phyloP scores from a whole-genome alignment of 768 basidiomycete genomes.

The Phaeolepiota aurea region DNA sequence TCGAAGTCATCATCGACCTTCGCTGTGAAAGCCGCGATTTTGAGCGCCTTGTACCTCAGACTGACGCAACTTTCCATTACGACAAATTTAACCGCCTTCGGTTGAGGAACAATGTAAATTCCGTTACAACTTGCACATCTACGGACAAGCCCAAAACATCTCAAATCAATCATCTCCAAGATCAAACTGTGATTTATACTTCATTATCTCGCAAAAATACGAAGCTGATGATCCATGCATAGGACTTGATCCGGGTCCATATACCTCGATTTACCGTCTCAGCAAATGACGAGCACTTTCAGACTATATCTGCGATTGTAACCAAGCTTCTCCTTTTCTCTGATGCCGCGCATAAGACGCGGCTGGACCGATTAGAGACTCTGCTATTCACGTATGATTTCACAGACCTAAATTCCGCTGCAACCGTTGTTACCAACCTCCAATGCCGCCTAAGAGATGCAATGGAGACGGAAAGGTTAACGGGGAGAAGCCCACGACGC shows the following conservation, averaged over 20 bases:
- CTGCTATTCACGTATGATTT: conserved; percentile 87
- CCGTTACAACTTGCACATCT: conserved; percentile 29
- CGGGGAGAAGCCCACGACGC: conserved; percentile 28
- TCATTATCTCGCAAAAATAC: not conserved
- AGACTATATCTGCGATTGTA: conserved; percentile 79
- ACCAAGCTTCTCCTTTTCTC: conserved; percentile 85
- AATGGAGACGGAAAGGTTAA: conserved; percentile 39
- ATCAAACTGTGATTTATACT: conserved; percentile 21
- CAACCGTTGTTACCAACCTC: conserved; percentile 59
- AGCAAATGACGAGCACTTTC: conserved; percentile 76
- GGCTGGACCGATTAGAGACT: conserved; percentile 71
- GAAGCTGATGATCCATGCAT: conserved; percentile 1
- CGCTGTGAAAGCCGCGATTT: conserved; percentile 76
- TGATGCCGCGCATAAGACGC: conserved; percentile 75
- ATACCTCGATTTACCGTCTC: conserved; percentile 85
- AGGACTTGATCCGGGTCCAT: conserved; percentile 79
- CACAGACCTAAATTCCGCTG: conserved; percentile 64
- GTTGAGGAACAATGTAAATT: conserved; percentile 62
- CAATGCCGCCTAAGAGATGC: conserved; percentile 66
- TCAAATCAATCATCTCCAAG: conserved; percentile 20
- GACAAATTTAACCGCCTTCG: conserved; percentile 94
- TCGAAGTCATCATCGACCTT: conserved; percentile 84
- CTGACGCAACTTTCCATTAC: conserved; percentile 77
- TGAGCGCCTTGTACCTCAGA: conserved; percentile 86
- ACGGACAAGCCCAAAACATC: conserved; percentile 22